phyloP scores from a whole-genome alignment of 2,329 filamentous ascomycete genomes.

The Pseudomassariella vexata region DNA sequence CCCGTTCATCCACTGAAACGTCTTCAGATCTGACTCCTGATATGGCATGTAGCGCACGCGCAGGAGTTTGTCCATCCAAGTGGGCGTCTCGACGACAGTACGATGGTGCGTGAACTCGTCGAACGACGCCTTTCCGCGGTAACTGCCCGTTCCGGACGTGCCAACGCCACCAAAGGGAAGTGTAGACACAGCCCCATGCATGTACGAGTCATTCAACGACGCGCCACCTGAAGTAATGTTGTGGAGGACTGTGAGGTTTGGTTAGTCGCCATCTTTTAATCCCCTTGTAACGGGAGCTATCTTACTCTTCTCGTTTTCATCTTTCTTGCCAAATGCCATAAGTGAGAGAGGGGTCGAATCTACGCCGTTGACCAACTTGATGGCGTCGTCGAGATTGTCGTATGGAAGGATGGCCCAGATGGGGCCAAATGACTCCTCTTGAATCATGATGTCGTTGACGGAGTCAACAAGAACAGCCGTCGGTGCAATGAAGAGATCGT shows the following conservation, averaged over 20 bases:
- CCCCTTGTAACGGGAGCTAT: slow-evolving; percentile 2
- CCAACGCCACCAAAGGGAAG: slow-evolving; percentile 81
- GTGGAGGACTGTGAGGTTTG: slow-evolving; percentile 43
- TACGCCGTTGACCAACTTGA: slow-evolving; percentile 72
- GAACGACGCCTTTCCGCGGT: slow-evolving; percentile 71
- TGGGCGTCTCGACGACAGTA: slow-evolving; percentile 54
- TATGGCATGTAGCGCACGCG: slow-evolving; percentile 65
- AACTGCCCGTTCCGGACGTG: slow-evolving; percentile 68
- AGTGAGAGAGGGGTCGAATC: slow-evolving; percentile 79
- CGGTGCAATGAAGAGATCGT: slow-evolving; percentile 79
- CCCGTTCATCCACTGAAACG: slow-evolving; percentile 35
- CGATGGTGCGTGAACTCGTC: slow-evolving; percentile 46
- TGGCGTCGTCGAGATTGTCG: slow-evolving; percentile 76
- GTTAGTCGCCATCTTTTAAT: slow-evolving; percentile 4
- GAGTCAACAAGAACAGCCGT: slow-evolving; percentile 83
- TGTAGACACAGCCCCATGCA: slow-evolving; percentile 65
- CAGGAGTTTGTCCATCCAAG: slow-evolving; percentile 63
- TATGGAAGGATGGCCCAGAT: slow-evolving; percentile 78
- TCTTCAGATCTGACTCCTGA: slow-evolving; percentile 35
- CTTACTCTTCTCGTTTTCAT: slow-evolving; percentile 69
- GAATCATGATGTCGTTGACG: slow-evolving; percentile 69
- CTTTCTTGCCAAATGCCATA: slow-evolving; percentile 78
- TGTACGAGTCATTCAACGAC: slow-evolving; percentile 60
- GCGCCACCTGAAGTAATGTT: slow-evolving; percentile 63
- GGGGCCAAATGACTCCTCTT: slow-evolving; percentile 89